Evolutionary conservation across 768 basidiomycete species (phyloP), one percentile per base, ranked within the genome.

Genomic region (Lactifluus piperatus): DNA sequence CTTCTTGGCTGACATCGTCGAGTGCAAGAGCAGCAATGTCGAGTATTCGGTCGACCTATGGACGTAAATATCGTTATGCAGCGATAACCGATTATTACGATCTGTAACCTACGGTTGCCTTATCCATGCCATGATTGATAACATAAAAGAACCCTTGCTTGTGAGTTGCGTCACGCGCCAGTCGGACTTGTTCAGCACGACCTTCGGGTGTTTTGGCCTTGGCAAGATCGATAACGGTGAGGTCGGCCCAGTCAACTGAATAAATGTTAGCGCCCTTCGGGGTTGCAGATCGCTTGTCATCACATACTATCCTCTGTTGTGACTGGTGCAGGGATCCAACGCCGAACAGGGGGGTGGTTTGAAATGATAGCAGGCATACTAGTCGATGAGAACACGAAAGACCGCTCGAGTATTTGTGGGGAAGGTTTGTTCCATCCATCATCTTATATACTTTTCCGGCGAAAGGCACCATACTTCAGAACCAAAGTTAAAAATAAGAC

Each of bases 61-160:
- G n/a, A n/a, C 9, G 18, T 37, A 37, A 50, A 16, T 13, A 22
- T 4, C 9, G 30, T 54, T 32, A 51, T 18, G 7, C 13, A 13
- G 27, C 11, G 29, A 3, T n/a, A 34, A 11, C 14, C 5, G 34
- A 24, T 22, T 14, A 56, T 29, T 44, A 11, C 16, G 6, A 39
- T 16, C 5, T 13, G 16, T 14, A n/a, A 34, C 58, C 60, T 10
- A 77, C 80, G 69, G 76, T 72, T 26, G 72, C 72, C 43, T 66
- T 65, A 0, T 74, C 75, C 50, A 75, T 72, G 14, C 79, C 79
- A 63, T 81, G 79, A 56, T 79, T 78, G 36, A 79, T 67, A 20
- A 76, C 74, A 57, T 78, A 80, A 65, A 80, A 75, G 67, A 81
- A 81, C 3, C 73, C 73, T 32, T 69, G 65, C 6, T 64, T 67